Evolutionary conservation across 768 basidiomycete species (phyloP).

Genomic region (Zangia roseola): DNA sequence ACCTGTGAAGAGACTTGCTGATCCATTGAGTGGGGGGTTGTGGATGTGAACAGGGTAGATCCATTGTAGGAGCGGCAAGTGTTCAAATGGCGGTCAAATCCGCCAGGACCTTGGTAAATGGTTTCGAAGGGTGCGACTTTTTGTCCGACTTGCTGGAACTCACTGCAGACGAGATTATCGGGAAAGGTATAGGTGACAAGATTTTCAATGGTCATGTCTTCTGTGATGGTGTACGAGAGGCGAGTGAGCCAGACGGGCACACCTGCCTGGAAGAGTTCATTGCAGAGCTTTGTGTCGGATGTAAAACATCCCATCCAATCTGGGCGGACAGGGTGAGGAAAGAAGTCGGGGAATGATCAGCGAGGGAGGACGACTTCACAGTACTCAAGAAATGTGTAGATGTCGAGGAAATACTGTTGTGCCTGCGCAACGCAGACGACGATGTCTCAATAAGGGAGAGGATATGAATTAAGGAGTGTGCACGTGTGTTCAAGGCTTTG

Average conservation of each 20-base stretch:
- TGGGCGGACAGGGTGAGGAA: neutral
- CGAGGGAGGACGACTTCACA: neutral
- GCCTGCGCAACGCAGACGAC: neutral
- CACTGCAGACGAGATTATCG: neutral
- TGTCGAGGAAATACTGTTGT: neutral
- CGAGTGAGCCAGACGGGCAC: slow-evolving; percentile 8
- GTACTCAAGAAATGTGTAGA: slow-evolving; percentile 1
- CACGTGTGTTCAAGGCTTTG: no score
- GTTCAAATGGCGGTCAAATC: neutral
- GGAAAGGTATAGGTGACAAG: neutral
- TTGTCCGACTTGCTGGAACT: neutral
- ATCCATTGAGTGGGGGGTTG: no score
- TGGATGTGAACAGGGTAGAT: neutral
- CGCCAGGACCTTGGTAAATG: slow-evolving; percentile 2
- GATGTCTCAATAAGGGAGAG: neutral
- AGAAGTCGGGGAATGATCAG: neutral
- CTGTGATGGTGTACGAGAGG: neutral
- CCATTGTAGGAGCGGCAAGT: neutral
- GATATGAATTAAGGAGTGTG: no score
- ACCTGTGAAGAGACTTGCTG: neutral
- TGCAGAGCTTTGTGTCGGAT: neutral
- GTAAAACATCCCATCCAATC: slow-evolving; percentile 17
- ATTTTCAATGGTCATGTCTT: slow-evolving; percentile 1
- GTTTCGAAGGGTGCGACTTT: neutral
- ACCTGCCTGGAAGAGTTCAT: slow-evolving; percentile 3